A percentile compares a stretch with the other conserved stretches of the same genome.
Evolutionary conservation across 345 rosid species (phyloP).

Genomic region (Psidium friedrichsthalianum): DNA sequence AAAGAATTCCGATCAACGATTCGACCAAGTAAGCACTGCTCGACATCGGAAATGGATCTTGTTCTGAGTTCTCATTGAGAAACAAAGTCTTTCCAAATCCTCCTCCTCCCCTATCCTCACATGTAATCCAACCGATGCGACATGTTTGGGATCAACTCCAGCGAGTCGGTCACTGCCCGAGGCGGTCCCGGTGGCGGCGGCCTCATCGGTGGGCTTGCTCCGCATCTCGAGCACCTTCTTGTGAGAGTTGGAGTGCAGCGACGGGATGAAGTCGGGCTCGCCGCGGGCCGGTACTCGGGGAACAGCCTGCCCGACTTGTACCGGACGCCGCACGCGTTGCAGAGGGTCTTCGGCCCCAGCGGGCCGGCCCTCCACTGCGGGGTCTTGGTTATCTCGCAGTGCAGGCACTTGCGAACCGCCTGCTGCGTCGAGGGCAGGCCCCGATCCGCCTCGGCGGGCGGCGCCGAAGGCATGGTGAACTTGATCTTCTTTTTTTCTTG

Average conservation of each 20-base stretch:
- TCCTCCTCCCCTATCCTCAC: not conserved
- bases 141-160: conserved; percentile 4
- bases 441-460: not conserved
- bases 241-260: conserved; percentile 40
- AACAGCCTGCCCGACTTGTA: conserved; percentile 40
- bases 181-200: not conserved
- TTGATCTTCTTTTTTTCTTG: conserved; percentile 41
- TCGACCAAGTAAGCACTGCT: not conserved
- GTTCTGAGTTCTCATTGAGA: not conserved
- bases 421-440: not conserved
- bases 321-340: conserved; percentile 47
- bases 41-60: not conserved
- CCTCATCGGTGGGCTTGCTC: not conserved
- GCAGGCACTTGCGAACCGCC: conserved; percentile 23
- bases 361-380: conserved; percentile 56
- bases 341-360: conserved; percentile 42
- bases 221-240: conserved; percentile 34
- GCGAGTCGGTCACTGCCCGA: not conserved
- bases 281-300: conserved; percentile 45
- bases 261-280: conserved; percentile 34
- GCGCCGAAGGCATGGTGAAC: not conserved
- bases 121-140: not conserved
- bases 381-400: conserved; percentile 42
- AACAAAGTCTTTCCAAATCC: not conserved
- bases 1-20: not conserved